Evolutionary conservation across 495 filamentous ascomycete species (phyloP), one percentile per base, ranked within the genome.

Genomic region (Penicillium tannophilum): DNA sequence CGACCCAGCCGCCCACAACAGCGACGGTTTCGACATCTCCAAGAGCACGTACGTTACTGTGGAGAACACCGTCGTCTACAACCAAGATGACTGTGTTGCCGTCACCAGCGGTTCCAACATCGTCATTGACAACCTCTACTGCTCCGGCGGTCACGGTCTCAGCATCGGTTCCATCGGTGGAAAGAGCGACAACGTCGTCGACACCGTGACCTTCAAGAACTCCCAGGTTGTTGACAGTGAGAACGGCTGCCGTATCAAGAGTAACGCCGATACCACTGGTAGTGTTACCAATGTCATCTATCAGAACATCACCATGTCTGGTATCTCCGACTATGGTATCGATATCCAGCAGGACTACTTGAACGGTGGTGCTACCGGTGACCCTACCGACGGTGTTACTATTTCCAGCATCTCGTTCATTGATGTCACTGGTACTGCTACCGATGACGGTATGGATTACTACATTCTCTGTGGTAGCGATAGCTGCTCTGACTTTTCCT

Each of bases 11-110:
- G 86, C 80, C 6, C 81, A 86, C 57, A 89, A 89, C 67, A 88
- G 86, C 6, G 87, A 90, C 60, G 87, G 77, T 7, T 90, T 89
- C 64, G 87, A 89, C 56, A 75, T 90, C 57, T 80, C 84, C 12
- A 65, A 63, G 3, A 79, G 74, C 6, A 76, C 70, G 30, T 72
- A 77, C 17, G 72, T 88, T 12, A 79, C 71, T 23, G 85, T 89
- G 58, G 72, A 71, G 12, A 75, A 76, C 19, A 80, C 82, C 9
- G 81, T 67, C 28, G 78, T 88, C 5, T 76, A 83, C 55, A 88
- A 84, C 63, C 86, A 89, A 65, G 86, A 88, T 60, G 86, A 89
- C 63, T 89, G 86, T 63, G 68, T 88, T 12, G 86, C 86, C 6
- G 66, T 89, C 56, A 89, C 86, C 66, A 82, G 62, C 31, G 35